These are phyloP conservation scores for Eucalyptus decipiens DNA, from an alignment of 345 rosid genomes.

Conservation along the genomic window DNA sequence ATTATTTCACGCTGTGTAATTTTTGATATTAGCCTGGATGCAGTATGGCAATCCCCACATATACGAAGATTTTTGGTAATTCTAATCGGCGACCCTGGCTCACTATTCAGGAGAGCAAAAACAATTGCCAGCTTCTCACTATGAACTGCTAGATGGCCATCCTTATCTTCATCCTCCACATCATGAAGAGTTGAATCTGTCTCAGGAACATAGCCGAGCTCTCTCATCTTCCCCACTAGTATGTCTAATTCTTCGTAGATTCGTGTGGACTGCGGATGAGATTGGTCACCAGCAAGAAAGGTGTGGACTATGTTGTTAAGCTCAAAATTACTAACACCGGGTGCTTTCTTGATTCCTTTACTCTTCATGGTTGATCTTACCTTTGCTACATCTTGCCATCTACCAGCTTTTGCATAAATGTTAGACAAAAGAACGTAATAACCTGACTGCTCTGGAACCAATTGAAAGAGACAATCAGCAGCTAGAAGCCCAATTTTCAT, in stretches of 20 bases:
- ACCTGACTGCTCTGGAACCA: conserved; percentile 41
- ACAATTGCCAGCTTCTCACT: conserved; percentile 54
- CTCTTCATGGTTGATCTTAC: conserved; percentile 35
- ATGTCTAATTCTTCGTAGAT: conserved; percentile 21
- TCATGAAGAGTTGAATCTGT: conserved; percentile 41
- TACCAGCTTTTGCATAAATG: conserved; percentile 40
- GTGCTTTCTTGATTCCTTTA: conserved; percentile 45
- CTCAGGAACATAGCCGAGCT: conserved; percentile 34
- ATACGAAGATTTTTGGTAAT: conserved; percentile 38
- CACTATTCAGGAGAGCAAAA: conserved; percentile 28
- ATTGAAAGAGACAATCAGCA: conserved; percentile 26
- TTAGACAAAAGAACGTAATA: conserved; percentile 47
- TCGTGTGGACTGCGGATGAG: conserved; percentile 16
- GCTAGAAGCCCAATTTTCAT: conserved; percentile 30
- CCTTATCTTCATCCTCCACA: conserved; percentile 50
- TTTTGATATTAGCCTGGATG: conserved; percentile 25
- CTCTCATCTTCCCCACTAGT: conserved; percentile 21
- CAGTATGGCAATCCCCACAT: conserved; percentile 39
- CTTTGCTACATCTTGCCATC: conserved; percentile 40
- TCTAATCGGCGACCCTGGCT: conserved; percentile 6
- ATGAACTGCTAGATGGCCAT: conserved; percentile 26
- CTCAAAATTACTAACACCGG: conserved; percentile 41
- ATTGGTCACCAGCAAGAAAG: conserved; percentile 37
- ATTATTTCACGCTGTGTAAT: conserved; percentile 16
- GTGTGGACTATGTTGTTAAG: conserved; percentile 23